These are phyloP conservation scores for Venturia aucupariae DNA, from an alignment of 2,329 filamentous ascomycete species.

Conservation along the genomic window DNA sequence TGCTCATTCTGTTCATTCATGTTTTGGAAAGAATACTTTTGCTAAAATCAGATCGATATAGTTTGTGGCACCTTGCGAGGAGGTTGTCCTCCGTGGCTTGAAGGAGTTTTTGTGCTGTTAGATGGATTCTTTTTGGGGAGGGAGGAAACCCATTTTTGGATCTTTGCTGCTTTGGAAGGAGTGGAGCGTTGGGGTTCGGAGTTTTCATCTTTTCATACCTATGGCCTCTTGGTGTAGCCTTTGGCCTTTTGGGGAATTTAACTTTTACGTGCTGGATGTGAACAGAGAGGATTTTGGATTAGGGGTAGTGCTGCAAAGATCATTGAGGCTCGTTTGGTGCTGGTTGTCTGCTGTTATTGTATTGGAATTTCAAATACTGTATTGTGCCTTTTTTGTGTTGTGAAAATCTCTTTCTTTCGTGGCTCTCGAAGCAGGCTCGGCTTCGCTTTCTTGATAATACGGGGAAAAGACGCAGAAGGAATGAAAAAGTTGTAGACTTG, in stretches of 20 bases:
- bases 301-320: not conserved
- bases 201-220: not conserved
- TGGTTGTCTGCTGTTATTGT: not conserved
- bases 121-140: not conserved
- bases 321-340: not conserved
- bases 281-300: not conserved
- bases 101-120: not conserved
- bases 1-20: not conserved
- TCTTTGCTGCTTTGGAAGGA: not conserved
- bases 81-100: not conserved
- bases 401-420: too few species aligned
- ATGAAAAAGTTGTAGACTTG: too few species aligned
- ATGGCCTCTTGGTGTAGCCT: not conserved
- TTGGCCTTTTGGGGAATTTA: too few species aligned
- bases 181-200: constrained; percentile 9
- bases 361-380: not conserved
- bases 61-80: not conserved
- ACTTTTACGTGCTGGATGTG: not conserved
- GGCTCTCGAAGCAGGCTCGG: too few species aligned
- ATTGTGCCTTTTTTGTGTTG: not conserved
- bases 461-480: too few species aligned
- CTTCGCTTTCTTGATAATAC: too few species aligned
- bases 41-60: constrained; percentile 1
- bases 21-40: not conserved
- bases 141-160: not conserved